These are phyloP conservation scores for Ustilago esculenta DNA, from an alignment of 1,284 basidiomycete species.

Conservation along the genomic window DNA sequence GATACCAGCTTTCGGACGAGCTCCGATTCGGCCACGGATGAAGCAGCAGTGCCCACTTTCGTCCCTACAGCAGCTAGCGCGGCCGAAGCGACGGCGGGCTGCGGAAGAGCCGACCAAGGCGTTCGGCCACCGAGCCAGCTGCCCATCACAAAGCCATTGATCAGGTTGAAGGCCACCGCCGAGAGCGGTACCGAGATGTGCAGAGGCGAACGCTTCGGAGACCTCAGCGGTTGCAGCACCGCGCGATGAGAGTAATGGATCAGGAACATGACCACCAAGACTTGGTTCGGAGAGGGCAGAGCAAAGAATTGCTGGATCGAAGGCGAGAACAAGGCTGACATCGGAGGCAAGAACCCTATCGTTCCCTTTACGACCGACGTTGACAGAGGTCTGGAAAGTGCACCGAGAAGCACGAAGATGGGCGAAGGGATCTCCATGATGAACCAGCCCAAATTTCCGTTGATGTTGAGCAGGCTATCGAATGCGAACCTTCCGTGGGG, in stretches of 20 bases:
- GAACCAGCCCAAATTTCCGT: slow-evolving; percentile 76
- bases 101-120: slow-evolving; percentile 46
- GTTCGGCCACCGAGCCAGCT: slow-evolving; percentile 69
- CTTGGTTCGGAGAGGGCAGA: slow-evolving; percentile 70
- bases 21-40: slow-evolving; percentile 11
- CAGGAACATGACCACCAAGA: slow-evolving; percentile 75
- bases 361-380: slow-evolving; percentile 26
- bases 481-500: slow-evolving; percentile 79
- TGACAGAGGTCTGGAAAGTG: slow-evolving; percentile 69
- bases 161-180: slow-evolving; percentile 76
- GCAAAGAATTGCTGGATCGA: slow-evolving; percentile 58
- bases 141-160: slow-evolving; percentile 79
- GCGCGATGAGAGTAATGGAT: slow-evolving; percentile 86
- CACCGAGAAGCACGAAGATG: slow-evolving; percentile 69
- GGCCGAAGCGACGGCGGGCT: slow-evolving; percentile 63
- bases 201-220: slow-evolving; percentile 80
- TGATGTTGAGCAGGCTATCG: slow-evolving; percentile 50
- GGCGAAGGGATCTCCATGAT: slow-evolving; percentile 86
- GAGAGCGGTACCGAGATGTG: slow-evolving; percentile 76
- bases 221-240: slow-evolving; percentile 81
- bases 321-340: slow-evolving; percentile 56
- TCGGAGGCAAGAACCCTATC: slow-evolving; percentile 11
- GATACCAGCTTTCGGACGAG: slow-evolving; percentile 29
- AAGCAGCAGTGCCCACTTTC: slow-evolving; percentile 10
- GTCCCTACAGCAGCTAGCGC: slow-evolving; percentile 23